Evolutionary conservation across 2,329 filamentous ascomycete genomes (phyloP), one percentile per base, ranked within the genome.

Genomic region (Cladophialophora bantiana): DNA sequence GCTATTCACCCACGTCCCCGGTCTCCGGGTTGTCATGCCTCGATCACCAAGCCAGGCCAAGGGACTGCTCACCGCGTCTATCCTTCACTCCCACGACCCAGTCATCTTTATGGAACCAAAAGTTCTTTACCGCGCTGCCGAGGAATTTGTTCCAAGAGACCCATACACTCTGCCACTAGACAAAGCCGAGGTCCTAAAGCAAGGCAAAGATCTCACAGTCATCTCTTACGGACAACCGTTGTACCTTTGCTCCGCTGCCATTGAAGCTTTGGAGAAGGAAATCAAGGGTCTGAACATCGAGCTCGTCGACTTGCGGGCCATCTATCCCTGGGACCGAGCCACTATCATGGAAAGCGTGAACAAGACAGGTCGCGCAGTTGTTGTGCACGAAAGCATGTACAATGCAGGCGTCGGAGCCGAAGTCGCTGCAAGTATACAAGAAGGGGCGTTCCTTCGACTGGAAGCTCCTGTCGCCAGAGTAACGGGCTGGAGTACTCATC

Each of bases 41-140:
- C 86, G 94, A 54, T 95, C 92, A 0, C 94, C 94, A 0, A 78
- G 90, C 2, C 94, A 97, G 78, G 94, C 94, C 4, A 97, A 97
- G 78, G 94, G 94, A 1, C 83, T 97, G 2, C 82, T 97, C 59
- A 83, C 96, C 2, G 85, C 90, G 2, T 86, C 90, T 0, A 93
- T 96, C 61, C 88, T 88, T 59, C 87, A 82, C 81, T 88, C 85
- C 74, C 92, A 93, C 68, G 94, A 97, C 77, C 94, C 94, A 0
- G 92, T 94, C 69, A 83, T 97, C 61, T 96, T 97, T 79, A 89
- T 97, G 89, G 94, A 97, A 77, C 94, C 94, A 53, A 97, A 97
- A 81, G 91, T 95, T 55, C 83, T 97, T 12, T 97, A 97, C 78
- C 89, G 94, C 20, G 93, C 94, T 0, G 92, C 94, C 0, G 92